Evolutionary conservation across 2,329 filamentous ascomycete species (phyloP), one percentile per base, ranked within the genome.

Genomic region (Taxawa tesnikishii): DNA sequence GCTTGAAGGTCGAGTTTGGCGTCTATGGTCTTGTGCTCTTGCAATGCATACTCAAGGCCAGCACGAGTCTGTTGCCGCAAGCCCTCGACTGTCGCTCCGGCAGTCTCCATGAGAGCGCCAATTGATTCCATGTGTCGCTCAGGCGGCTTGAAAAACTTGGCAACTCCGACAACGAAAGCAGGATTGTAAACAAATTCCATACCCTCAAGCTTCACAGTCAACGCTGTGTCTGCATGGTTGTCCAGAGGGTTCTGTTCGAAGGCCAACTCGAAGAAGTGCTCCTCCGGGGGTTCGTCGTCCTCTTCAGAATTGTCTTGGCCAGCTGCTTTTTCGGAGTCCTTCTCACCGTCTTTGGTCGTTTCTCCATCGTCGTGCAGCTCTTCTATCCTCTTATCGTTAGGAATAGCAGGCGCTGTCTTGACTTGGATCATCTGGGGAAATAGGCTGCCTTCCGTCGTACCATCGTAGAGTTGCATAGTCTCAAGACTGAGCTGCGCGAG

Each of bases 61-160:
- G 90, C 88, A 52, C 92, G 74, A 4, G 92, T 98, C 59, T 98
- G 92, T 53, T 96, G 87, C 19, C 92, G 74, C 37, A 98, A 67
- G 6, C 87, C 88, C 56, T 98, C 88, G 0, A 98, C 88, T 0
- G 90, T 98, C 2, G 88, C 88, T 15, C 90, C 87, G 4, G 90
- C 90, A 28, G 80, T 84, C 56, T 98, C 92, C 76, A 99, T 83
- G 34, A 99, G 68, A 2, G 90, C 92, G 9, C 77, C 81, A 45
- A 99, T 94, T 7, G 90, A 98, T 51, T 98, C 90, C 87, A 98
- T 94, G 52, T 98, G 92, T 31, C 87, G 73, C 54, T 94, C 87
- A 0, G 90, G 92, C 1, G 90, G 90, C 40, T 88, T 80, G 65
- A 99, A 98, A 62, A 98, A 99, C 45, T 85, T 84, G 32, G 79